Percentiles rank a stretch among this genome's conserved stretches.
Evolutionary conservation across 2,329 filamentous ascomycete genomes (phyloP).

Genomic region (Talaromyces sp.): DNA sequence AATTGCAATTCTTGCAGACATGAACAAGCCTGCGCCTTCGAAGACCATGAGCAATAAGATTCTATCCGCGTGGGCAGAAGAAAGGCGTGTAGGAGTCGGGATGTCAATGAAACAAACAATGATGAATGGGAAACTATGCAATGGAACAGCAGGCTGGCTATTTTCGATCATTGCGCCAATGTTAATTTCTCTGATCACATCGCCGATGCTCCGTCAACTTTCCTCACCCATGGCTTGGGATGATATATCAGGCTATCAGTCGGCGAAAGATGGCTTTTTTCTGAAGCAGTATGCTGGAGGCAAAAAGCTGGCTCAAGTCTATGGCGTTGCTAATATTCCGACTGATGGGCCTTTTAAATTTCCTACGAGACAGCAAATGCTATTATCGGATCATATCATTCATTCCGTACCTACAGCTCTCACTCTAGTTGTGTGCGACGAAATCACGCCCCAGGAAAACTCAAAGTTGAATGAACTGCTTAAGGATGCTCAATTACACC

Average conservation of each 20-base stretch:
- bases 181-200: background rate
- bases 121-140: slow-evolving; percentile 2
- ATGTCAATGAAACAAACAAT: background rate
- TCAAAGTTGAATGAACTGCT: background rate
- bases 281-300: slow-evolving; percentile 1
- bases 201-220: background rate
- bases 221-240: background rate
- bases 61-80: background rate
- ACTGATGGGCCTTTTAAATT: background rate
- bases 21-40: background rate
- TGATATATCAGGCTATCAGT: background rate
- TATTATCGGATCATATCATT: background rate
- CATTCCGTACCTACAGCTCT: background rate
- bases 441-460: background rate
- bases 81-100: background rate
- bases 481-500: background rate
- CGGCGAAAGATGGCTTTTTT: background rate
- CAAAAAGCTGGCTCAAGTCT: background rate
- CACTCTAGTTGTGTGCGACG: background rate
- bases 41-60: background rate
- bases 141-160: background rate
- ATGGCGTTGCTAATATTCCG: background rate
- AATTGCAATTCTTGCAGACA: background rate
- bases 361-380: background rate
- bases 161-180: background rate